Base-by-base conservation (phyloP, 2,329 filamentous ascomycete genomes). In the Penicillium sp. region DNA sequence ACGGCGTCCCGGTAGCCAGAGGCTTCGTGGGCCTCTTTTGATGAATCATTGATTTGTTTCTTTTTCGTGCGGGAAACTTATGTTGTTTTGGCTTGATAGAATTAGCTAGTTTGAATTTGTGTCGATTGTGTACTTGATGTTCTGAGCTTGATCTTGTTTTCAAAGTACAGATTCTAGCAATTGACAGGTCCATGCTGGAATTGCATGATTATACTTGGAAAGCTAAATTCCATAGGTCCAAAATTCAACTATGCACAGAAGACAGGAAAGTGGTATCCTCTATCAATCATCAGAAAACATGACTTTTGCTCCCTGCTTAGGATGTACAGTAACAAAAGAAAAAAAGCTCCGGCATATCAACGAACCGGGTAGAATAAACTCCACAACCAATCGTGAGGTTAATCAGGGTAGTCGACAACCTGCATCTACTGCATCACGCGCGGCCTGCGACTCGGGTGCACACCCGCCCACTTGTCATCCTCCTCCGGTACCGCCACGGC, bases 391-490 rank as follows among this genome's bases (percentile, higher is more conserved):
- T 27, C 25, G 6, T 27, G 25, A 6, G 25, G 25, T 27, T 8
- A 8, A 27, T 5, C 25, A 27, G 25, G 6, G 6, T 27, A 27
- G 7, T 9, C 27, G 8, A 28, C 27, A 9, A 9, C 27, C 27
- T 18, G n/a, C 9, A 42, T 49, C 37, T 58, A 63, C 46, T 56
- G 56, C 59, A 75, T 66, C 40, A 37, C 33, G 4, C 63, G 64
- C 18, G 57, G 61, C 51, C 72, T 65, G n/a, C 73, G 69, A 59
- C 73, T 76, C 10, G 73, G 73, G 57, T 76, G 73, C 31, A 76
- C 61, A 51, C 66, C 67, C 9, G 66, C 69, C 55, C 56, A 67
- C 37, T 65, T 61, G 42, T 66, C 64, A 31, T 57, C 50, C 47
- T 47, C 24, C 48, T 47, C 24, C 48, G 54, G 37, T 24, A 49